phyloP scores from a whole-genome alignment of 257 asterid genomes.

The Ophiorrhiza pumila region DNA sequence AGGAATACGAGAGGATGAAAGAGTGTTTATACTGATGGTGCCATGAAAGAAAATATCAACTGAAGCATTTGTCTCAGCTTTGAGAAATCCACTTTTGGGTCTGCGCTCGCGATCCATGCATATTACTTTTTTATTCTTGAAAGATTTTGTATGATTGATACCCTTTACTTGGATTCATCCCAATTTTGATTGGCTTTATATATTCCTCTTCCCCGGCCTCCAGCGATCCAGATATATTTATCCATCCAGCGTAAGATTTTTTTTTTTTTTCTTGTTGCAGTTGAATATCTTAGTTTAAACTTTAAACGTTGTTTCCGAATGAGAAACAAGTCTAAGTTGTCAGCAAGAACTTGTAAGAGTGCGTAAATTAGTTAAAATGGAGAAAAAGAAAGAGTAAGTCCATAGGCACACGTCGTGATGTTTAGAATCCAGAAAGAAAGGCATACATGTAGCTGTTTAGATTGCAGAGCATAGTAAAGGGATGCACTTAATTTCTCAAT shows the following conservation, averaged over 20 bases:
- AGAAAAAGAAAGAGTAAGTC: neutral
- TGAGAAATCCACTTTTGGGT: no score
- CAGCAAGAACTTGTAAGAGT: neutral
- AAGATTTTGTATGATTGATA: neutral
- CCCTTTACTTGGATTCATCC: neutral
- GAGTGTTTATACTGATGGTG: neutral
- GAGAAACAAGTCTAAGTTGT: neutral
- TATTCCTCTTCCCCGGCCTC: neutral
- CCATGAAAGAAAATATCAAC: neutral
- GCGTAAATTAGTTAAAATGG: neutral
- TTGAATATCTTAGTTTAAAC: neutral
- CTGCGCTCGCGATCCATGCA: constrained; percentile 17
- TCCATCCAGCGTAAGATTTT: no score
- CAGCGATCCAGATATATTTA: neutral
- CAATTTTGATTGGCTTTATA: neutral
- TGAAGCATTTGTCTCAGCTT: neutral
- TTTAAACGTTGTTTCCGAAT: neutral
- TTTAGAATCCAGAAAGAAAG: no score
- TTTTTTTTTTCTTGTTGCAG: neutral
- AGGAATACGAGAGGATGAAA: neutral
- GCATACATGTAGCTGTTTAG: neutral
- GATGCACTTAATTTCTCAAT: neutral
- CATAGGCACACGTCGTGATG: neutral
- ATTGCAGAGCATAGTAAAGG: neutral
- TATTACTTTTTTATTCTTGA: neutral